Evolutionary conservation across 768 basidiomycete genomes (phyloP), one percentile per base, ranked within the genome.

Genomic region (Coprinellus aureogranulatus): DNA sequence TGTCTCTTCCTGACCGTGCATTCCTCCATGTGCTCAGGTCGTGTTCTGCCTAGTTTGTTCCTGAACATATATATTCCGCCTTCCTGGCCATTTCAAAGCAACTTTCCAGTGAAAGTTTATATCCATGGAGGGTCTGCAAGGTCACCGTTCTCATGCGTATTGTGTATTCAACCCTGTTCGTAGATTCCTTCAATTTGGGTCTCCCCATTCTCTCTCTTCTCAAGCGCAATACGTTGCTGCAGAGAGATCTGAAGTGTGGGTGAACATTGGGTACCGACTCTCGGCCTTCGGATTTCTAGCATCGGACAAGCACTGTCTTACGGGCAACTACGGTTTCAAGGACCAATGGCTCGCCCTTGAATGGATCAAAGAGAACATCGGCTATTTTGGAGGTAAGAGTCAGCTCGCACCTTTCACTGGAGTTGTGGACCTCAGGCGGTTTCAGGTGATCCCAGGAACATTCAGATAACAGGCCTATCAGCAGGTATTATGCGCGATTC

Each of bases 261-360:
- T 92, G 8, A 88, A 90, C 63, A 80, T 91, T 12, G 89, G 87
- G 34, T 90, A 90, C 66, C 82, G 89, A 22, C 73, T 92, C 14
- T 89, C 88, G 0, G 88, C 81, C 1, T 88, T 91, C 62, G 90
- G 90, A 0, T 92, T 90, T 64, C 72, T 92, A 22, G 89, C 88
- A 0, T 80, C 79, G 61, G 85, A 87, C 45, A 68, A 81, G 57
- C 88, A 87, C 12, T 65, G 71, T 41, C 66, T 92, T 46, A 74
- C 75, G 14, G 90, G 90, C 2, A 92, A 92, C 64, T 92, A 86
- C 67, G 89, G 90, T 0, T 92, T 92, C 75, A 91, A 90, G 69
- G 90, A 92, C 64, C 88, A 89, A 63, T 91, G 89, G 89, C 64
- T 88, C 20, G 89, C 85, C 0, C 65, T 91, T n/a, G 73, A 81